A percentile compares a stretch with the other conserved stretches of the same genome.
Evolutionary conservation across 345 rosid genomes (phyloP).

Genomic region (Carallia pectinifolia): DNA sequence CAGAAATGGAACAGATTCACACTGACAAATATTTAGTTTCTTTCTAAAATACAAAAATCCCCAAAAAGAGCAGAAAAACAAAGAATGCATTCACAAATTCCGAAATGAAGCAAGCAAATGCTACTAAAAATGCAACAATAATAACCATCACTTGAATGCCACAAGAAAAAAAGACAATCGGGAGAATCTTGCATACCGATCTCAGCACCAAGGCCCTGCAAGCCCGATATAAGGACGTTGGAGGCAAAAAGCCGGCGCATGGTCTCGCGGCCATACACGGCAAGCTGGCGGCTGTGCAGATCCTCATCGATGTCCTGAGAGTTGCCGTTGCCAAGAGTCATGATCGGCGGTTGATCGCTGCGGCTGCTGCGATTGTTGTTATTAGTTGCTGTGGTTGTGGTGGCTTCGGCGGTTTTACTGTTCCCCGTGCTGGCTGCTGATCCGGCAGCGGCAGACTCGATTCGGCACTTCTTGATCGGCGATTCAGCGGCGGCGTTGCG

Average conservation of each 20-base stretch:
- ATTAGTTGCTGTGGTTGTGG: conserved; percentile 6
- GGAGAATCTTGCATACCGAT: conserved; percentile 49
- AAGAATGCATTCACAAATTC: too few species aligned
- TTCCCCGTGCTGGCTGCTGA: conserved; percentile 21
- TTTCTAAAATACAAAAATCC: too few species aligned
- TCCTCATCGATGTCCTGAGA: conserved; percentile 87
- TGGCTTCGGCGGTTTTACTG: conserved; percentile 16
- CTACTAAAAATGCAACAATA: too few species aligned
- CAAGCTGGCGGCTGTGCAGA: conserved; percentile 98
- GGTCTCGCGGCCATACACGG: conserved; percentile 96
- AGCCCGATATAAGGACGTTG: conserved; percentile 74
- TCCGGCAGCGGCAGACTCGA: conserved; percentile 7
- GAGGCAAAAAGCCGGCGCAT: conserved; percentile 93
- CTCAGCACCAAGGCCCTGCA: conserved; percentile 94
- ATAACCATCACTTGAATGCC: too few species aligned
- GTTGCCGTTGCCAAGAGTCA: conserved; percentile 75
- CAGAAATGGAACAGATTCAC: too few species aligned
- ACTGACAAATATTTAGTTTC: too few species aligned
- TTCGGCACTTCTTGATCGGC: conserved; percentile 12
- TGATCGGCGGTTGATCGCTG: conserved; percentile 32
- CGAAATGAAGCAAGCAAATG: too few species aligned
- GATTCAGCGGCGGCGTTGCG: conserved; percentile 7
- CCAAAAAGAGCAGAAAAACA: too few species aligned
- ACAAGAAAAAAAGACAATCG: background rate
- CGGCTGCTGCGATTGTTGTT: too few species aligned